Evolutionary conservation across 768 basidiomycete species (phyloP), one percentile per base, ranked within the genome.

Genomic region (Amyloporia xantha): DNA sequence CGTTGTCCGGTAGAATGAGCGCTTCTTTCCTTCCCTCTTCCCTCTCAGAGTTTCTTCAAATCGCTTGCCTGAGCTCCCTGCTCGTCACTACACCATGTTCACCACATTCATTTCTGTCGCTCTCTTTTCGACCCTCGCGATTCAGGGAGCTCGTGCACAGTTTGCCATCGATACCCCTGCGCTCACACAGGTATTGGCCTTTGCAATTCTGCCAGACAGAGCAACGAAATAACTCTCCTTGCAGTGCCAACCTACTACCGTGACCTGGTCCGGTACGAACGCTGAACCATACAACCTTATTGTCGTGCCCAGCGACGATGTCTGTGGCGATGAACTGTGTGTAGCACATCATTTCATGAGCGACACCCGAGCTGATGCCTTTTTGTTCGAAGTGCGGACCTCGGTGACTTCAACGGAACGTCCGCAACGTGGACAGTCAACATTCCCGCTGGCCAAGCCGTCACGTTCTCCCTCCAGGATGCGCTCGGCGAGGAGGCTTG

Each of bases 21-120:
- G 50, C 58, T 51, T 50, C 61, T 56, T 54, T 62, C 55, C 49
- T 53, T 48, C 52, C 57, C 61, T 55, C 49, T 60, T 45, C 44
- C 13, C 26, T 20, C 21, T 25, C 26, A 25, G n/a, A 2, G 21
- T 11, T 12, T 44, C 23, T 17, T 13, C 4, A 26, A 9, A 15
- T 21, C 30, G n/a, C 12, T 36, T 15, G 45, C 44, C 40, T 53
- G 57, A 58, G 57, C 58, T 59, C 63, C 66, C 59, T 59, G 59
- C 62, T 53, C 59, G 38, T 54, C 55, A 49, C 53, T 47, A 55
- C 43, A 76, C 65, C 68, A 91, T 90, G 88, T 82, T 81, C 77
- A 70, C 79, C 71, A 86, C 88, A 69, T 68, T 90, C 86, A 44
- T 87, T 86, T 75, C 76, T 52, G 63, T 78, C 69, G 73, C 84